Conservation (phyloP, 768 basidiomycete genomes). For the Lactarius sanguifluus region DNA sequence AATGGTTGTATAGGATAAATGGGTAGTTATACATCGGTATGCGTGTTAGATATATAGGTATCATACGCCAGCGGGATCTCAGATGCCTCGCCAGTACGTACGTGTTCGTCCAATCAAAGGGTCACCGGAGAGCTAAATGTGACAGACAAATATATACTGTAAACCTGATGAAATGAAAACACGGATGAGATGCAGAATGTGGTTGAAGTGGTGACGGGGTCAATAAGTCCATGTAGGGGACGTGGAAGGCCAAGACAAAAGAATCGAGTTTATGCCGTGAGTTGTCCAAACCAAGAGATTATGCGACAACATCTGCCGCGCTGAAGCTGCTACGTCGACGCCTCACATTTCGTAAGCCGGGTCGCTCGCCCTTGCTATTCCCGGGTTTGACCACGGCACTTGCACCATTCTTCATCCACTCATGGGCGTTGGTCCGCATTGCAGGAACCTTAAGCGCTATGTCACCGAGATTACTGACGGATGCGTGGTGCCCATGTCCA, state of each 20-base stretch:
- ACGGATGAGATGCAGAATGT: conserved; percentile 18
- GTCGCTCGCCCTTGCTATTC: conserved; percentile 64
- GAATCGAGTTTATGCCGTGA: conserved; percentile 18
- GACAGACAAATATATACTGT: conserved; percentile 26
- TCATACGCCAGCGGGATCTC: conserved; percentile 23
- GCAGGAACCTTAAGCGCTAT: conserved; percentile 44
- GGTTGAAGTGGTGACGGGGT: conserved; percentile 5
- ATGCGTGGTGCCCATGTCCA: conserved; percentile 43
- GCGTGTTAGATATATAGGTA: conserved; percentile 24
- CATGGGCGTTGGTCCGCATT: conserved; percentile 35
- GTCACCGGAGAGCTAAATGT: conserved; percentile 21
- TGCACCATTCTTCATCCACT: conserved; percentile 75
- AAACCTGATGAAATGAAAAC: conserved; percentile 19
- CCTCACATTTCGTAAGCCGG: conserved; percentile 69
- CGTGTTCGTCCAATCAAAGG: conserved; percentile 20
- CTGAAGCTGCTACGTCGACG: conserved; percentile 86
- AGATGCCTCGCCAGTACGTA: conserved; percentile 26
- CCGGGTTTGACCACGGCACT: conserved; percentile 69
- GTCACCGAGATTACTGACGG: conserved; percentile 49
- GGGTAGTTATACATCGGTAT: conserved; percentile 29
- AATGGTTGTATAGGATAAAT: conserved; percentile 28
- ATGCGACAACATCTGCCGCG: conserved; percentile 81
- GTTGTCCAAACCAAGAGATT: conserved; percentile 27
- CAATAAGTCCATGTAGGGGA: conserved; percentile 17
- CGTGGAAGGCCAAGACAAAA: conserved; percentile 18